A percentile compares a stretch with the other conserved stretches of the same genome.
These are phyloP conservation scores for Dactylorhiza incarnata DNA, from an alignment of 106 monocot species.

Conservation along the genomic window DNA sequence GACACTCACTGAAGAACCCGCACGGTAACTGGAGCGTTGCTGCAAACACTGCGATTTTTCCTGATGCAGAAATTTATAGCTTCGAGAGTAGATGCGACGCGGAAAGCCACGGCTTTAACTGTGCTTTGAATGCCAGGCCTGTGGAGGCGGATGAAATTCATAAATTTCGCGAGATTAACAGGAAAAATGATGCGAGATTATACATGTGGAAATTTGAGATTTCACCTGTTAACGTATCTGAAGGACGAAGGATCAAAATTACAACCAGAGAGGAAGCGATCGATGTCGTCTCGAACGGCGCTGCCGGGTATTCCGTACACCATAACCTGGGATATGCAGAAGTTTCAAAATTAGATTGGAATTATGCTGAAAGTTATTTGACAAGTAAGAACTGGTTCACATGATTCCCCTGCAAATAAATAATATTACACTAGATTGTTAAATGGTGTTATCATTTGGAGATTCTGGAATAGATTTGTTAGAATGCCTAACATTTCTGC, in stretches of 20 bases:
- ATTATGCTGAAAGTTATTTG: not conserved
- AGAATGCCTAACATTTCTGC: too few species aligned
- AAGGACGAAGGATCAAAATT: constrained; percentile 54
- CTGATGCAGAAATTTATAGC: constrained; percentile 48
- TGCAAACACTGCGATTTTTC: constrained; percentile 67
- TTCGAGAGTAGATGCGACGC: constrained; percentile 34
- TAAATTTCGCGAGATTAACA: not conserved
- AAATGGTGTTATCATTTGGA: too few species aligned
- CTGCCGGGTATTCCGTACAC: constrained; percentile 52
- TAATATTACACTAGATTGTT: not conserved
- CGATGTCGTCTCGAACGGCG: constrained; percentile 57
- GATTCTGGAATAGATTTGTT: too few species aligned
- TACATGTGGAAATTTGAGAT: not conserved
- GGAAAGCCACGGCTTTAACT: constrained; percentile 24
- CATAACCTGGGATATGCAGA: constrained; percentile 35
- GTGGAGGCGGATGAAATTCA: not conserved
- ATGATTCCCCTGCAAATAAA: not conserved
- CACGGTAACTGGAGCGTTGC: constrained; percentile 48
- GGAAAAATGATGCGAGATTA: not conserved
- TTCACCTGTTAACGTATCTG: constrained; percentile 39
- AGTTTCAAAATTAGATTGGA: not conserved
- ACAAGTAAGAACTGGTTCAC: not conserved
- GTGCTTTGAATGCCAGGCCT: not conserved
- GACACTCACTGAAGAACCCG: constrained; percentile 28
- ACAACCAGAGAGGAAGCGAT: constrained; percentile 66